Evolutionary conservation across 352 stramenopile species (phyloP), one percentile per base, ranked within the genome.

Genomic region (Pilasporangium apinafurcum): DNA sequence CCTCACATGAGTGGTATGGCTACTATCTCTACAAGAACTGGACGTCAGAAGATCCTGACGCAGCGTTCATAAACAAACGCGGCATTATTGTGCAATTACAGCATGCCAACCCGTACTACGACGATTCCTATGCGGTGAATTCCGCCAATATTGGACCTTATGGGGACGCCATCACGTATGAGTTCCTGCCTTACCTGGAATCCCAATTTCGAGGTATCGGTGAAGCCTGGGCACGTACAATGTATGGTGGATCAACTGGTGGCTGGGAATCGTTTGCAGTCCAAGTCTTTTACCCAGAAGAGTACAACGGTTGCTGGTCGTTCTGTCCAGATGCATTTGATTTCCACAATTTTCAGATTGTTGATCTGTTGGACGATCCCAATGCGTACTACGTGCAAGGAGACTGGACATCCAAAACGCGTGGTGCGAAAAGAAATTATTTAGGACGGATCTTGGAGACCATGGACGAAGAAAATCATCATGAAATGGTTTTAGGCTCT

Each of bases 251-350:
- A 20, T 87, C 72, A 2, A 87, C 75, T 2, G 71, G 75, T 12
- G 75, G 75, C 3, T 87, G 75, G 75, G 75, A 87, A 56, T 87
- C 75, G 0, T 65, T 87, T 9, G 71, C 75, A 1, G 71, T 84
- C 20, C 74, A 87, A 27, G 74, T 87, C 1, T 84, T 78, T 52
- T 87, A 87, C 44, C 74, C 71, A 4, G 72, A 87, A 16, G 75
- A 83, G 21, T 87, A 85, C 68, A 87, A 85, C 43, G 75, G 75
- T 41, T 87, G 75, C 65, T 87, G 72, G 74, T 79, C 71, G 16
- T 87, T 87, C 49, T 87, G 74, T 24, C 74, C 74, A 0, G 74
- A 87, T 36, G 71, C 75, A 28, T 87, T 85, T 38, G 75, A 87
- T 45, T 87, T 87, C 41, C 75, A 56, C 37, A 74, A 78, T 7